Conservation (phyloP, 23 red algal species). For the Gracilaria domingensis region DNA sequence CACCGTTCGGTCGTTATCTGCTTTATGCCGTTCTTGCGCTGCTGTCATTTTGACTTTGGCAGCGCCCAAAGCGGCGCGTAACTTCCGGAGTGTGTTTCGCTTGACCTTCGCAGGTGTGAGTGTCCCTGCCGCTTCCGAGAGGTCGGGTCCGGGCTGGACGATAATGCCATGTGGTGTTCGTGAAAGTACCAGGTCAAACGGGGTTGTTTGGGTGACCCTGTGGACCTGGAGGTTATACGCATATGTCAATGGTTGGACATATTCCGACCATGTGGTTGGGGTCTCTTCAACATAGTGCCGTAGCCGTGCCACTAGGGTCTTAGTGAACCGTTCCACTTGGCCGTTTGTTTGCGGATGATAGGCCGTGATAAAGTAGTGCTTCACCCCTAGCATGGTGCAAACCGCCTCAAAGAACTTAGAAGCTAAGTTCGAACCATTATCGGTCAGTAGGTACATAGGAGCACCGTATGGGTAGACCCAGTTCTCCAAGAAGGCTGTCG, state of each 20-base stretch:
- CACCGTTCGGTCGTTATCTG: neutral
- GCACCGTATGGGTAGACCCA: too few relatives aligned
- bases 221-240: slow-evolving; percentile 22
- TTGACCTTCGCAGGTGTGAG: too few relatives aligned
- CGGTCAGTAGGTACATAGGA: too few relatives aligned
- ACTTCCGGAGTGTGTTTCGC: neutral
- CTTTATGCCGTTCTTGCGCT: neutral
- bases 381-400: too few relatives aligned
- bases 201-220: neutral
- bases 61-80: neutral
- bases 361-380: slow-evolving; percentile 8
- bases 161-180: neutral
- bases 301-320: neutral
- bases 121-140: too few relatives aligned
- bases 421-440: too few relatives aligned
- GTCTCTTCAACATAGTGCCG: neutral
- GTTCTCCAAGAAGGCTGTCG: neutral
- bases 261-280: too few relatives aligned
- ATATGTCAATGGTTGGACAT: too few relatives aligned
- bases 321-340: neutral
- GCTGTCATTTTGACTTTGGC: neutral
- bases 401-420: too few relatives aligned
- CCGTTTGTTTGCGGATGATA: slow-evolving; percentile 24
- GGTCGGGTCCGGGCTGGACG: neutral
- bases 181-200: slow-evolving; percentile 24